Evolutionary conservation across 768 basidiomycete species (phyloP).

Genomic region (Xerocomellus dryophilus): DNA sequence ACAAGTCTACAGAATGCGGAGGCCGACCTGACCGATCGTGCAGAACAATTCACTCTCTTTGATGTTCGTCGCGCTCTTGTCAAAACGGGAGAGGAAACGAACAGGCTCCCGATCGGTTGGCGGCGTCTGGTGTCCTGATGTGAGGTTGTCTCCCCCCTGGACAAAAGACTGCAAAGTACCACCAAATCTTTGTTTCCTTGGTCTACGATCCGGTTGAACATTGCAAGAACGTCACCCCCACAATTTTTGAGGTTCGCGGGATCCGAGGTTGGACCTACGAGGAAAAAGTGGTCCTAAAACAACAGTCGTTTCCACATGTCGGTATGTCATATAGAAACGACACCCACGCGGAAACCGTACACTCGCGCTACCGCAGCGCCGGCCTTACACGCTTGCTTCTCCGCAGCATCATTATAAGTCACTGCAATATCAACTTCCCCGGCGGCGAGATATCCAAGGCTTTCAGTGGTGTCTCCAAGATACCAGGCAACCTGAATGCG

Average conservation of each 20-base stretch:
- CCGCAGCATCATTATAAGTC: slow-evolving; percentile 53
- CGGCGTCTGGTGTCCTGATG: slow-evolving; percentile 20
- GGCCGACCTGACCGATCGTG: slow-evolving; percentile 44
- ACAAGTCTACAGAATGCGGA: slow-evolving; percentile 2
- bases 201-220: slow-evolving; percentile 48
- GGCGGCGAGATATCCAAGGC: slow-evolving; percentile 39
- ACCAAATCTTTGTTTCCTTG: slow-evolving; percentile 42
- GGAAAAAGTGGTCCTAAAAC: slow-evolving; percentile 47
- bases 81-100: slow-evolving; percentile 54
- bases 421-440: slow-evolving; percentile 49
- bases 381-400: slow-evolving; percentile 34
- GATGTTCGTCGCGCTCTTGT: slow-evolving; percentile 60
- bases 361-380: slow-evolving; percentile 33
- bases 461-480: slow-evolving; percentile 54
- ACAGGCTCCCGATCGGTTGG: slow-evolving; percentile 35
- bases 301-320: background rate
- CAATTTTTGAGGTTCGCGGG: slow-evolving; percentile 42
- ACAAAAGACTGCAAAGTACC: slow-evolving; percentile 26
- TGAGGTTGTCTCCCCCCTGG: background rate
- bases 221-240: slow-evolving; percentile 29
- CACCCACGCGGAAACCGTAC: slow-evolving; percentile 47
- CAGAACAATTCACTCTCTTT: slow-evolving; percentile 51
- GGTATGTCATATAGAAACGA: background rate
- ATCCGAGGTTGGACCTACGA: slow-evolving; percentile 48
- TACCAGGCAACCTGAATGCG: slow-evolving; percentile 50